Evolutionary conservation across 2,329 filamentous ascomycete genomes (phyloP).

Genomic region (Colletotrichum melonis): DNA sequence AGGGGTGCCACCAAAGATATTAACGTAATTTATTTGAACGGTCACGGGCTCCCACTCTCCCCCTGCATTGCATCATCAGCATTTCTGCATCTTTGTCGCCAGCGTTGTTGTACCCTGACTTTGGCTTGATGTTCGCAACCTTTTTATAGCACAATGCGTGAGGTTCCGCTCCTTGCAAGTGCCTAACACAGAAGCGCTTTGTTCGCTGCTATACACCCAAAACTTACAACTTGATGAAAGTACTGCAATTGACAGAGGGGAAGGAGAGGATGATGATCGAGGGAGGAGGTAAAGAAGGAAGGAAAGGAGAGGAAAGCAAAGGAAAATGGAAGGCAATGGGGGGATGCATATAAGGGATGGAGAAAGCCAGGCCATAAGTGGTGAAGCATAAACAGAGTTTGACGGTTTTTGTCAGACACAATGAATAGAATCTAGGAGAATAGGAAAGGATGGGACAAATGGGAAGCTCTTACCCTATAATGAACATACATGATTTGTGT

Average conservation of each 20-base stretch:
- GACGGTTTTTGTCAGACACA: not conserved
- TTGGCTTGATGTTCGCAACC: conserved; percentile 10
- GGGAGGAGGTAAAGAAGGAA: not conserved
- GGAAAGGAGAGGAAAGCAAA: no score
- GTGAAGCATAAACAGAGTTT: not conserved
- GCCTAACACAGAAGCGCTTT: not conserved
- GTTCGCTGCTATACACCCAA: not conserved
- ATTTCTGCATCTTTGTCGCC: conserved; percentile 1
- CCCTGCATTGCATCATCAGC: not conserved
- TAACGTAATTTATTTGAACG: conserved; percentile 27
- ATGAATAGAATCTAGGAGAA: not conserved
- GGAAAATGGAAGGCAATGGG: no score
- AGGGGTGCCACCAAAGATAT: conserved; percentile 26
- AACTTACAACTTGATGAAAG: not conserved
- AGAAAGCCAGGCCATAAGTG: no score
- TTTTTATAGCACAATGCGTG: not conserved
- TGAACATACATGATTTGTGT: not conserved
- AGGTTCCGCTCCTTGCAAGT: conserved; percentile 22
- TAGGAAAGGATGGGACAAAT: not conserved
- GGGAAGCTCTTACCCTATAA: not conserved
- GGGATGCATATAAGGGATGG: no score
- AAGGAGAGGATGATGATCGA: not conserved
- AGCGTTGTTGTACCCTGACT: not conserved
- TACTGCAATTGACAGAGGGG: not conserved
- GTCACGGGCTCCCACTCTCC: conserved; percentile 9